These are phyloP conservation scores for Backusella luteola DNA, from an alignment of 192 early-diverging fungal species.

Conservation along the genomic window DNA sequence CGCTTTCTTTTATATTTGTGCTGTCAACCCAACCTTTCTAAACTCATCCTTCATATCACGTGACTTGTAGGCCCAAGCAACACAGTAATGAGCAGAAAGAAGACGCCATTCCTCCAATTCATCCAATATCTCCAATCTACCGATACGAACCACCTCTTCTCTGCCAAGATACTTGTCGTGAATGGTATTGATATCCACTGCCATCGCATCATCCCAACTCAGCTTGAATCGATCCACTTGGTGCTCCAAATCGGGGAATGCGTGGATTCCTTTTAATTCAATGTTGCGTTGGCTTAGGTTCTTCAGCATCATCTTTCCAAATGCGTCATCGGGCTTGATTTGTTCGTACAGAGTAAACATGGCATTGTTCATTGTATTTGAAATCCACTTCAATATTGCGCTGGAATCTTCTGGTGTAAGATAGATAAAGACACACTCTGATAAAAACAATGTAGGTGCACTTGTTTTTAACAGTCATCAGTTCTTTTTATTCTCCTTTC, in stretches of 20 bases:
- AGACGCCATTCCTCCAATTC: conserved; percentile 91
- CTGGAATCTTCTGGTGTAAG: conserved; percentile 65
- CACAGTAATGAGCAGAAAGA: conserved; percentile 82
- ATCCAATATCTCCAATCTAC: conserved; percentile 80
- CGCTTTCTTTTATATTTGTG: neutral
- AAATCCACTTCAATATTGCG: conserved; percentile 72
- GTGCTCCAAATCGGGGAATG: conserved; percentile 69
- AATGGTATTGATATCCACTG: conserved; percentile 62
- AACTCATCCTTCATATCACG: neutral
- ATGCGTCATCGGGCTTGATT: conserved; percentile 85
- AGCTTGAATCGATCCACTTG: conserved; percentile 66
- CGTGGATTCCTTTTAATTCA: conserved; percentile 72
- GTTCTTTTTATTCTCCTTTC: neutral
- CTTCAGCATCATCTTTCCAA: conserved; percentile 89
- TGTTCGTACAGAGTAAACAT: conserved; percentile 88
- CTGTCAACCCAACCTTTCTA: neutral
- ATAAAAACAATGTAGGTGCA: conserved; percentile 84
- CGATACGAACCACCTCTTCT: conserved; percentile 50
- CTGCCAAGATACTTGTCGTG: conserved; percentile 42
- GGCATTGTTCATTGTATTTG: conserved; percentile 41
- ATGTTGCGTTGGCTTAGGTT: conserved; percentile 80
- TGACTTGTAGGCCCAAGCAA: conserved; percentile 67
- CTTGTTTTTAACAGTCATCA: conserved; percentile 18
- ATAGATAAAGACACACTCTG: conserved; percentile 95
- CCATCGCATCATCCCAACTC: conserved; percentile 59